Base-by-base conservation (phyloP, 257 asterid genomes). In the Solanum dulcamara region DNA sequence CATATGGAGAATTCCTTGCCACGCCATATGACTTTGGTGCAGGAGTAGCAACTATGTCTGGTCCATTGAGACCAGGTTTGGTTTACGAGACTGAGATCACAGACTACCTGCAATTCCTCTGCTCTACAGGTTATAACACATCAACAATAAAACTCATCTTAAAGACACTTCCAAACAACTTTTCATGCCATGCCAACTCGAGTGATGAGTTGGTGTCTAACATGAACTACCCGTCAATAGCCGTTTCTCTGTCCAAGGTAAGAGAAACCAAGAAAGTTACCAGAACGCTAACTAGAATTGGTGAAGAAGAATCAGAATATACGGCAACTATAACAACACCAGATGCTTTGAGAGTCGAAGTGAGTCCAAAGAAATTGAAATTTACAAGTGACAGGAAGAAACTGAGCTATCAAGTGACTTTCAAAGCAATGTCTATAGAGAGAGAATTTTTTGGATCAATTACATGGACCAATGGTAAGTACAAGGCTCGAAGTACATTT, bases 401-500 rank as follows among this genome's bases (percentile, higher is more conserved):
- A 81, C 84, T 92, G 33, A 92, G 91, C 79, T 96, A 88, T 48
- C 89, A 84, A 87, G 95, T 96, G 91, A 88, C 37, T 42, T 92
- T 96, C 88, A 89, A 72, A 57, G 66, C 44, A 11, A 38, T 48
- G 10, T 17, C 89, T 15, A 14, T 77, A 22, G 75, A 62, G 14
- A 90, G 7, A 60, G 81, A 90, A 85, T 18, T 87, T 50, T 93
- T 94, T 72, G 99, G 99, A 11, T 91, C 98, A 42, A 26, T 44
- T 44, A 44, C 82, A 44, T 75, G 82, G 82, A 14, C 82, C 7
- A 26, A 15, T 26, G 93, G 87, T 15, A 94, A 93, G 86, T 85
- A 90, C 64, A 88, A 85, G 80, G 97, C 94, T 57, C 88, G 93
- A 67, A 93, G 95, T 84, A 97, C 98, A 14, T 92, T 92, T 66